Evolutionary conservation across 371 early-diverging fungal genomes (phyloP).

Genomic region (Fennellomyces sp.): DNA sequence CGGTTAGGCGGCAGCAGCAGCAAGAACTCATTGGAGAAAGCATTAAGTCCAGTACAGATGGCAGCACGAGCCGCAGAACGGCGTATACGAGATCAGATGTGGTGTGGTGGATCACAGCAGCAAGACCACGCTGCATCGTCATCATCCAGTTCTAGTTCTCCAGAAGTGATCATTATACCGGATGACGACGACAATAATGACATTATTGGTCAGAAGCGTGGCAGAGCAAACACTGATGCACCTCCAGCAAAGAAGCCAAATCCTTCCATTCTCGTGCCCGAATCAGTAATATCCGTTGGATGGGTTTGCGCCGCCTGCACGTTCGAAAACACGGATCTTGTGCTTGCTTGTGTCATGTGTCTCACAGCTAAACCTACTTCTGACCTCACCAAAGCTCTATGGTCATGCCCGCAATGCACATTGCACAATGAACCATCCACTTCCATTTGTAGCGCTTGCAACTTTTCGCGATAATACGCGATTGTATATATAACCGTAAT

Average conservation of each 20-base stretch:
- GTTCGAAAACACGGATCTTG: slow-evolving; percentile 27
- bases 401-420: slow-evolving; percentile 39
- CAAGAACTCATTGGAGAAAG: background rate
- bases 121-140: background rate
- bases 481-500: background rate
- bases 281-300: background rate
- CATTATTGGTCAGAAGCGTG: background rate
- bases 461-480: background rate
- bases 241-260: slow-evolving; percentile 5
- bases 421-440: slow-evolving; percentile 1
- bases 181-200: background rate
- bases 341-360: slow-evolving; percentile 34
- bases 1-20: slow-evolving; percentile 42
- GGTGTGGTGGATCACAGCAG: slow-evolving; percentile 58
- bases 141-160: background rate
- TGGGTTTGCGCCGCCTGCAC: slow-evolving; percentile 41
- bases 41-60: slow-evolving; percentile 30
- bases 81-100: slow-evolving; percentile 48
- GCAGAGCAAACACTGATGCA: background rate
- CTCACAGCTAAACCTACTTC: slow-evolving; percentile 13
- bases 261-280: background rate
- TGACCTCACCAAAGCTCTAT: background rate
- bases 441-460: background rate
- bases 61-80: slow-evolving; percentile 63
- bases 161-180: background rate